These are phyloP conservation scores for Calonectria honghensis DNA, from an alignment of 2,329 filamentous ascomycete species.

Conservation along the genomic window DNA sequence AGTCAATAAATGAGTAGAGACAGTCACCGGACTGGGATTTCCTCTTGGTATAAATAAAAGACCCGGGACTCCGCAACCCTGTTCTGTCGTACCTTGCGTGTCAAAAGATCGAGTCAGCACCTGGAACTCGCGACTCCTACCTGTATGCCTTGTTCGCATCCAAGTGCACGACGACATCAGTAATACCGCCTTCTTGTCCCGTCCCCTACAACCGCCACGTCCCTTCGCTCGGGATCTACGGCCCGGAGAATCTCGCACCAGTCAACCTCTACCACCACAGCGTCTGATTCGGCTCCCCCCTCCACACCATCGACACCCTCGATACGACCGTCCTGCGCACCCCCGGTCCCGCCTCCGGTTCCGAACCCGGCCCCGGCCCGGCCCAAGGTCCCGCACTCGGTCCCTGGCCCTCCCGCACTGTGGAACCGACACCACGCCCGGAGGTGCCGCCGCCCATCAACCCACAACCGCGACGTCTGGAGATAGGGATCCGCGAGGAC, in stretches of 20 bases:
- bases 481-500: constrained; percentile 68
- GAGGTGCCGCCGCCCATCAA: constrained; percentile 60
- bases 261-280: constrained; percentile 52
- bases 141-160: neutral
- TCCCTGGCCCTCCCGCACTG: constrained; percentile 46
- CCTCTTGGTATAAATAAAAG: neutral
- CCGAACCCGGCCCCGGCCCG: constrained; percentile 36
- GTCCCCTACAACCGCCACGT: constrained; percentile 48
- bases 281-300: neutral
- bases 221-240: constrained; percentile 56
- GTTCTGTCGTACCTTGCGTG: neutral
- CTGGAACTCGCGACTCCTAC: neutral
- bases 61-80: neutral
- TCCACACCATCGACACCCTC: neutral
- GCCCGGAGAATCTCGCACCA: constrained; percentile 58
- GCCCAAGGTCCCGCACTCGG: constrained; percentile 39
- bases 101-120: neutral
- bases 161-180: neutral
- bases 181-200: constrained; percentile 42
- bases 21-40: neutral
- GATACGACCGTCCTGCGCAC: neutral
- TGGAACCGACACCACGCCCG: constrained; percentile 66
- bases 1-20: neutral
- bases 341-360: constrained; percentile 36
- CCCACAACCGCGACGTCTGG: constrained; percentile 61